phyloP scores from a whole-genome alignment of 176 grass and related monocot species.

The Raddia distichophylla region DNA sequence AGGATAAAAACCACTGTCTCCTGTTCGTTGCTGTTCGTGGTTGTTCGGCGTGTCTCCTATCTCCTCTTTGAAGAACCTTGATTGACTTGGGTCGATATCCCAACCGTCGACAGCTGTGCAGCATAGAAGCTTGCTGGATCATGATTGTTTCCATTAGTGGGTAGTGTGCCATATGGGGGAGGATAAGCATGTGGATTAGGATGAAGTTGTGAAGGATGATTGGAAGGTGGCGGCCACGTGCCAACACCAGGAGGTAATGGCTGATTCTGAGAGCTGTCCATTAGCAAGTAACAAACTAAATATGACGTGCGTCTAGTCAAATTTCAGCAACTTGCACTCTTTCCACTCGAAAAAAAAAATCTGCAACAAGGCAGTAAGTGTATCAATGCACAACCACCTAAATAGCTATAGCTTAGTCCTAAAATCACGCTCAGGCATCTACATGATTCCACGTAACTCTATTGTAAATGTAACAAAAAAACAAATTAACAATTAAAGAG shows the following conservation, averaged over 20 bases:
- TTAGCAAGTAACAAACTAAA: slow-evolving; percentile 40
- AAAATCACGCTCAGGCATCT: not conserved
- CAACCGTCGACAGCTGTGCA: no score
- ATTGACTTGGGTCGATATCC: no score
- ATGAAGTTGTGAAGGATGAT: slow-evolving; percentile 36
- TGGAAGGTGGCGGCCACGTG: slow-evolving; percentile 30
- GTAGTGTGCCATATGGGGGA: slow-evolving; percentile 18
- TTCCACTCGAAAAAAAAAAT: no score
- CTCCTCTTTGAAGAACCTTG: no score
- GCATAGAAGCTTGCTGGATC: slow-evolving; percentile 29
- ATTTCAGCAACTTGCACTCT: not conserved
- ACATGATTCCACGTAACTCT: slow-evolving; percentile 3
- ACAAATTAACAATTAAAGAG: not conserved
- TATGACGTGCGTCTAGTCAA: not conserved
- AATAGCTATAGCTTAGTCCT: slow-evolving; percentile 10
- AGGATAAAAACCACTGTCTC: no score
- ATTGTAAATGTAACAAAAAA: not conserved
- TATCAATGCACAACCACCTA: slow-evolving; percentile 23
- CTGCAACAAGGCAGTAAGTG: slow-evolving; percentile 4
- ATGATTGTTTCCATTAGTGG: slow-evolving; percentile 26
- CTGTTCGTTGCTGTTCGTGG: no score
- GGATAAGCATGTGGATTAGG: slow-evolving; percentile 27
- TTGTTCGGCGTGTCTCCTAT: no score
- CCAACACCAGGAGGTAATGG: slow-evolving; percentile 68
- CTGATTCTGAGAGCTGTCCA: slow-evolving; percentile 53